Percentiles rank a stretch among this genome's conserved stretches.
Conservation (phyloP, 108 stramenopile species). For the Nitzschia putrida region DNA sequence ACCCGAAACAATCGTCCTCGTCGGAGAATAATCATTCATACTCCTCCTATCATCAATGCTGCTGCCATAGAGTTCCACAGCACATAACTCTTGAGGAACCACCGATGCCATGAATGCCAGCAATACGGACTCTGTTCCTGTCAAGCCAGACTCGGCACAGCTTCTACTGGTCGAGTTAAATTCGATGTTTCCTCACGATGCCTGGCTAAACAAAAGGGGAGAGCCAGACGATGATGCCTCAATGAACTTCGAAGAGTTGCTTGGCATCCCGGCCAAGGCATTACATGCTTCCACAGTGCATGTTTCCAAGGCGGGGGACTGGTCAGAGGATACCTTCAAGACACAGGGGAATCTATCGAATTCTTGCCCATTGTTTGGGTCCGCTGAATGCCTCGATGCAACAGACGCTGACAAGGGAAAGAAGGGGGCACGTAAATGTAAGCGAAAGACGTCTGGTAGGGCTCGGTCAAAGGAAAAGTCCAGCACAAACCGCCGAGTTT, state of each 20-base stretch:
- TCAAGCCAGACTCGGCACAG: no score
- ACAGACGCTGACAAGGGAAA: neutral
- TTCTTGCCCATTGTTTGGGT: slow-evolving; percentile 15
- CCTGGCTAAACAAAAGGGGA: no score
- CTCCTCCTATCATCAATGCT: no score
- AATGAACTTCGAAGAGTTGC: slow-evolving; percentile 13
- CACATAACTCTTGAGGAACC: no score
- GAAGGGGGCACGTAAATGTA: neutral
- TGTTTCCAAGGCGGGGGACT: neutral
- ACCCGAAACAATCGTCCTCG: no score
- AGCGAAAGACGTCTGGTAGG: neutral
- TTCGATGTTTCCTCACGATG: no score
- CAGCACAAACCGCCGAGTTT: neutral
- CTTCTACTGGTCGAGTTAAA: no score
- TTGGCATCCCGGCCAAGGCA: neutral
- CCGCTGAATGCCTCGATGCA: neutral
- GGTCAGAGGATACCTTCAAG: neutral
- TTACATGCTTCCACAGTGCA: slow-evolving; percentile 13
- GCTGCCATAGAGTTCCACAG: no score
- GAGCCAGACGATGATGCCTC: slow-evolving; percentile 4
- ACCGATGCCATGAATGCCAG: no score
- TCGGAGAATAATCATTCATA: no score
- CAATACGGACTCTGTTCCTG: no score
- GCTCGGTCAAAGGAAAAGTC: neutral
- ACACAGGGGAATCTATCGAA: neutral